These are phyloP conservation scores for Leccinum rimulosum DNA, from an alignment of 768 basidiomycete species.

Conservation along the genomic window DNA sequence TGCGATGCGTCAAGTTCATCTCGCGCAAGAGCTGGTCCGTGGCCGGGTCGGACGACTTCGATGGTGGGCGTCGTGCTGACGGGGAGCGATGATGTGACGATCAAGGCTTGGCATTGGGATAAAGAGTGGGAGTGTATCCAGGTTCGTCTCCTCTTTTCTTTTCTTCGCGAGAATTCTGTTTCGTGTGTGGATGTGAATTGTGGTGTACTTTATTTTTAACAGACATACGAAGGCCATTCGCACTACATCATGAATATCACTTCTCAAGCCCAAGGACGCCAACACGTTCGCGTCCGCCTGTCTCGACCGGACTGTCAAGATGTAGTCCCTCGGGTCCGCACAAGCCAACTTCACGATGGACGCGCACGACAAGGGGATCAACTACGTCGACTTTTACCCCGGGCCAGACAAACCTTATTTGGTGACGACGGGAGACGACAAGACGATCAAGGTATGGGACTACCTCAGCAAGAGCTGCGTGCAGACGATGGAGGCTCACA, in stretches of 20 bases:
- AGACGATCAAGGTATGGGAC: conserved; percentile 98
- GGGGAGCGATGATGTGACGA: conserved; percentile 98
- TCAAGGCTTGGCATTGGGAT: conserved; percentile 99
- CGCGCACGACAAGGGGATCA: conserved; percentile 98
- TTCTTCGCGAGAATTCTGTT: conserved; percentile 1
- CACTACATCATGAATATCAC: conserved; percentile 99
- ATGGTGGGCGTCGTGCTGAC: conserved; percentile 89
- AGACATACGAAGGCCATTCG: conserved; percentile 96
- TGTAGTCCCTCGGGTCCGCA: conserved; percentile 89
- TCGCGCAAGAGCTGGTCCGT: conserved; percentile 98
- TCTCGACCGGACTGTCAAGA: conserved; percentile 96
- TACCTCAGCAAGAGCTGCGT: conserved; percentile 98
- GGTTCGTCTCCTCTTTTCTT: conserved; percentile 43
- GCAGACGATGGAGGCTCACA: conserved; percentile 96
- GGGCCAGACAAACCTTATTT: conserved; percentile 97
- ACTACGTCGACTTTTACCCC: conserved; percentile 98
- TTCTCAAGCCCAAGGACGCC: conserved; percentile 92
- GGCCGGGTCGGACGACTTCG: conserved; percentile 85
- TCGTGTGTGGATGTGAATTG: conserved; percentile 1
- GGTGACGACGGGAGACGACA: conserved; percentile 95
- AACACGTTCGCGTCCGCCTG: conserved; percentile 98
- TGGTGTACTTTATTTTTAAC: not conserved
- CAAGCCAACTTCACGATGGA: conserved; percentile 94
- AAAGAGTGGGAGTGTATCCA: conserved; percentile 98
- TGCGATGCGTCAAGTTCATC: conserved; percentile 94